Base-by-base conservation (phyloP, 805 yeast species). In the Ogataea philodendri region DNA sequence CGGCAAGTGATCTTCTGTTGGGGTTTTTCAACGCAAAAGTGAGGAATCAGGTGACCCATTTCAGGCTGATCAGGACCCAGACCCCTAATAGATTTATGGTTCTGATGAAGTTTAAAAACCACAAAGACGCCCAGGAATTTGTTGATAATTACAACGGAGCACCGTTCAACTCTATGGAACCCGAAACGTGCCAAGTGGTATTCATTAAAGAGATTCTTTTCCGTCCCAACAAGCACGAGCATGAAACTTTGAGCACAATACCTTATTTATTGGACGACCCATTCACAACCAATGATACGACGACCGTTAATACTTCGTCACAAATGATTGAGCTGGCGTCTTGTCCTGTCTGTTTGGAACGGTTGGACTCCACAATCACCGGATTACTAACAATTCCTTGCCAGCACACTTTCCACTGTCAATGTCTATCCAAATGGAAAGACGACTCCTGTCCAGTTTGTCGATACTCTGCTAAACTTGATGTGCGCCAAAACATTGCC, bases 361-460 rank as follows among this genome's bases (percentile, higher is more conserved):
- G 94, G 41, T 79, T 88, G 81, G 97, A 88, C 54, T 68, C 88
- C 1, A 75, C 74, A 15, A 66, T 83, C 4, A 78, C 95, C 0
- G 97, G 97, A 0, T 65, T 88, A 8, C 62, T 87, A 5, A 89
- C 96, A 0, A 88, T 85, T 21, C 88, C 93, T 2, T 89, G 96
- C 45, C 96, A 86, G 55, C 97, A 88, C 55, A 85, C 96, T 0
- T 88, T 86, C 59, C 96, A 88, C 57, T 88, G 95, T 48, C 83
- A 76, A 48, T 89, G 96, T 55, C 66, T 88, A 32, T 78, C 86
- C 29, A 84, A 81, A 58, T 88, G 96, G 96, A 76, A 75, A 38
- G 95, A 87, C 54, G 93, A 86, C 41, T 76, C 84, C 17, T 88
- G 97, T 55, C 96, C 96, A 0, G 89, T 88, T 3, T 88, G 96